These are phyloP conservation scores for Thalia dealbata DNA, from an alignment of 176 grass and related monocot genomes.

Conservation along the genomic window DNA sequence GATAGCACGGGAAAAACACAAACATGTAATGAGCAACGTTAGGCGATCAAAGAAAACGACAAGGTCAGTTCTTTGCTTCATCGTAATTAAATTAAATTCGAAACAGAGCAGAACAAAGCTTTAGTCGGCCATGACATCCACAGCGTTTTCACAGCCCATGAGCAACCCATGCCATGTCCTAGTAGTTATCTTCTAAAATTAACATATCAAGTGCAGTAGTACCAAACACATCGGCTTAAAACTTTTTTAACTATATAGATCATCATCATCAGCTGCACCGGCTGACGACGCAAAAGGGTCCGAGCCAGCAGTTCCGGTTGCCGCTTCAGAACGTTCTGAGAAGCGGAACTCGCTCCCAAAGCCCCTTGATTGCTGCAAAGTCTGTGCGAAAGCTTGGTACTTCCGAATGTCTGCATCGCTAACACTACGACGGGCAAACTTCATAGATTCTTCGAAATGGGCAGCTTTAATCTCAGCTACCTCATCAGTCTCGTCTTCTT, in stretches of 20 bases:
- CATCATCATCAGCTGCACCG: constrained; percentile 8
- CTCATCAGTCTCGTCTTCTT: constrained; percentile 16
- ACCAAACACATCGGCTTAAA: neutral
- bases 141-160: too few species aligned
- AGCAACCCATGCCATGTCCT: too few species aligned
- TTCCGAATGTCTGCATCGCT: constrained; percentile 21
- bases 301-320: neutral
- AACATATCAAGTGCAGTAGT: too few species aligned
- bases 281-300: constrained; percentile 3
- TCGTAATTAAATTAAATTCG: too few species aligned
- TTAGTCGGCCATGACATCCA: too few species aligned
- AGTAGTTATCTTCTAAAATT: too few species aligned
- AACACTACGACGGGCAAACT: constrained; percentile 12
- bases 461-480: constrained; percentile 17
- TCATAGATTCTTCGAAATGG: constrained; percentile 19
- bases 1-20: too few species aligned
- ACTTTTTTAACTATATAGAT: constrained; percentile 6
- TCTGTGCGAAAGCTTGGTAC: constrained; percentile 19
- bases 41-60: too few species aligned
- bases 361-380: constrained; percentile 19
- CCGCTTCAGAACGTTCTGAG: neutral
- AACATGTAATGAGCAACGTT: too few species aligned
- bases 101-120: too few species aligned
- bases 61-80: too few species aligned
- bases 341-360: constrained; percentile 19